Evolutionary conservation across 2,329 filamentous ascomycete species (phyloP), one percentile per base, ranked within the genome.

Genomic region (Aspergillus terreus): DNA sequence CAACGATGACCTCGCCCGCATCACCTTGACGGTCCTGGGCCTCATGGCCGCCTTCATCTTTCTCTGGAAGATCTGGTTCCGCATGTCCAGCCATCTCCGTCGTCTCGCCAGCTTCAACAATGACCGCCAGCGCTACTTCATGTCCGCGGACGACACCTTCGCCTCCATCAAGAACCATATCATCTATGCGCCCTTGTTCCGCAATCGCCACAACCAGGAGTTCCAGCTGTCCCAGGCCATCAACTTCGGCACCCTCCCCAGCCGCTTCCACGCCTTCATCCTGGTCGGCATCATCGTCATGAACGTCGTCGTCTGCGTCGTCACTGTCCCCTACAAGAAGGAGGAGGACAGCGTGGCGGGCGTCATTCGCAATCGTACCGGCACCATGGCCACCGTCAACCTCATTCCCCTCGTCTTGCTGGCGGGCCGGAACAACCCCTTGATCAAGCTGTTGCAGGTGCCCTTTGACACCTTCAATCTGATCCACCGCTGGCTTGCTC

Each of bases 61-160:
- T 57, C 60, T 85, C 56, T 92, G 89, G 82, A 83, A 86, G 55
- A 69, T 85, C 56, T 71, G 76, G 49, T 78, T 83, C 46, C 78
- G 81, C 49, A 72, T 87, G 51, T 76, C 82, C 52, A 82, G 80
- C 59, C 86, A 94, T 64, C 76, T 92, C 35, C 83, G 91, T 57
- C 86, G 82, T 23, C 78, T 95, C 42, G 80, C 87, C 40, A 90
- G 85, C 63, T 80, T 96, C 58, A 86, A 82, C 73, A 90, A 90
- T 73, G 86, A 89, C 58, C 86, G 79, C 1, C 91, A 96, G 69
- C 79, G 82, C 54, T 96, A 90, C 75, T 96, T 92, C 66, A 80
- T 85, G 43, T 74, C 76, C 21, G 80, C 87, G 5, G 59, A 73
- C 30, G 54, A 58, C 4, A 66, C 47, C 76, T 95, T 60, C 80